Evolutionary conservation across 352 stramenopile genomes (phyloP), one percentile per base, ranked within the genome.

Genomic region (Nothophytophthora sp.): DNA sequence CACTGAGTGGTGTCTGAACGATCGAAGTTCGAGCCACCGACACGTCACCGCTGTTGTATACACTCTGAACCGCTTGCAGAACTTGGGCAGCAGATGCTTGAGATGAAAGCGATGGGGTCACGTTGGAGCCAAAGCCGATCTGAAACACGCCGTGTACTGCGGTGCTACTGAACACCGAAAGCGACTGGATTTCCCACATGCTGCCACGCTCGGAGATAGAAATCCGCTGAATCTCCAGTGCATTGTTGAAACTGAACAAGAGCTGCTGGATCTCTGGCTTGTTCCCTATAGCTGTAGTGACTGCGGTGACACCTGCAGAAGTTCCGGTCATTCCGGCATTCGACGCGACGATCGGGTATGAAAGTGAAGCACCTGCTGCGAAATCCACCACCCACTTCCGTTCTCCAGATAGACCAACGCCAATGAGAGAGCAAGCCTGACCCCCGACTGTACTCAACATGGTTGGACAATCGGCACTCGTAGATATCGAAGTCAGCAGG

Each of bases 381-480:
- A 67, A 73, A 3, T 60, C 34, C 4, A 76, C 27, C 8, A 35
- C 32, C 67, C 67, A 76, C 16, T 39, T 30, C 11, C 60, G 43
- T 47, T 76, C 67, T 4, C 67, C 67, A 41, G 47, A 67, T 5
- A 76, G 48, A 4, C 67, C 67, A 23, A 55, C 48, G 0, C 67
- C 61, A 34, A 55, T 13, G 2, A 72, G 15, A 2, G 39, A 36
- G 43, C 67, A 76, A 7, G 54, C 46, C 12, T 32, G 8, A 1
- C 60, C 62, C 18, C 65, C 60, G 13, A 75, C 25, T 2, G 35
- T 19, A 11, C 13, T 25, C 20, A 54, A 40, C 15, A 75, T 39
- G 13, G 60, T 42, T 1, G 37, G 13, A 36, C 60, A 70, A 23
- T 52, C 25, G 18, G 30, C 30, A 29, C 34, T 51, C 24, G 52